These are phyloP conservation scores for Austroboletus festivus DNA, from an alignment of 768 basidiomycete genomes.

Conservation along the genomic window DNA sequence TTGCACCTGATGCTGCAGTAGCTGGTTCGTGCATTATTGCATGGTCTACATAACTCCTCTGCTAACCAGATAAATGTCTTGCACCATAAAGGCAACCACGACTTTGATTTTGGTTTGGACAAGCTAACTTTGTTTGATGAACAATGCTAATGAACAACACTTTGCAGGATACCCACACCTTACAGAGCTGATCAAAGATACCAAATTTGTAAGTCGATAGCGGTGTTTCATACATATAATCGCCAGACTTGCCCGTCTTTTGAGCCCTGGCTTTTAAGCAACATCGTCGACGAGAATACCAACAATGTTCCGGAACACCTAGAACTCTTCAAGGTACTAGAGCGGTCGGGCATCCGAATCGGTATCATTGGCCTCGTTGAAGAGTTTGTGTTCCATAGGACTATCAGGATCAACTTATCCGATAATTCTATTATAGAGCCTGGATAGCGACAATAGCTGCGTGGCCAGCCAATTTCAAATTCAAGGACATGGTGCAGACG, in stretches of 20 bases:
- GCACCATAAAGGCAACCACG: constrained; percentile 70
- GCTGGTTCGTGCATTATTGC: constrained; percentile 51
- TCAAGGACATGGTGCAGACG: constrained; percentile 69
- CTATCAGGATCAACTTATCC: neutral
- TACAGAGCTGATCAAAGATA: constrained; percentile 64
- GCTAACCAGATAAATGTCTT: constrained; percentile 5
- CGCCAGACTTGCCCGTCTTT: neutral
- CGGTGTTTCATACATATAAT: neutral
- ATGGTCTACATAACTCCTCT: neutral
- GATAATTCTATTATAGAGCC: constrained; percentile 47
- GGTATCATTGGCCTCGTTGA: constrained; percentile 89
- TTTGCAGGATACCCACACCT: constrained; percentile 59
- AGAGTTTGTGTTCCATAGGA: constrained; percentile 44
- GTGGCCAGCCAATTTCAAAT: constrained; percentile 80
- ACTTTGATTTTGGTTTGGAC: constrained; percentile 78
- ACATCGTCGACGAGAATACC: constrained; percentile 72
- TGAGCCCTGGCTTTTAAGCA: constrained; percentile 89
- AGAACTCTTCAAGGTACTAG: constrained; percentile 60
- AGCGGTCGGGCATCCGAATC: constrained; percentile 65
- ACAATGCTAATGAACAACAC: neutral
- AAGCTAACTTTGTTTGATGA: neutral
- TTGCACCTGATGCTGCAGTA: constrained; percentile 76
- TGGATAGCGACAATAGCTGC: constrained; percentile 88
- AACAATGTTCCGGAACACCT: constrained; percentile 59
- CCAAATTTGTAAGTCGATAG: constrained; percentile 59